Evolutionary conservation across 2,329 filamentous ascomycete genomes (phyloP).

Genomic region (Orbilia quercus): DNA sequence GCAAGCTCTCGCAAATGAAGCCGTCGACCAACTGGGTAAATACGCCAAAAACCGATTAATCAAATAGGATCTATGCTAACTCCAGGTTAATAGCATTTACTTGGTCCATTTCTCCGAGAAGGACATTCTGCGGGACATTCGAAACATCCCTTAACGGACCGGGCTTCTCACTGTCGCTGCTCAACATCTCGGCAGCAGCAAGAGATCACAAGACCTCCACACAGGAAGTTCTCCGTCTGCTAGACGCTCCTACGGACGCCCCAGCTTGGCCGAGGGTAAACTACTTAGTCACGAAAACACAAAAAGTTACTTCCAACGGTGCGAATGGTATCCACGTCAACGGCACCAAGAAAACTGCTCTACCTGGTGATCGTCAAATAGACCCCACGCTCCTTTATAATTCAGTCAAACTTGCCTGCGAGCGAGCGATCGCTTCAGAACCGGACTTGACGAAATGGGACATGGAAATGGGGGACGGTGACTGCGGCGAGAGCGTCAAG

Average conservation of each 20-base stretch:
- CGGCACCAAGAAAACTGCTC: slow-evolving; percentile 65
- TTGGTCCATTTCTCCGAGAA: slow-evolving; percentile 71
- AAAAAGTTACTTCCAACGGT: slow-evolving; percentile 61
- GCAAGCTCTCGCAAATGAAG: slow-evolving; percentile 77
- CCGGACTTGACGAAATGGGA: slow-evolving; percentile 75
- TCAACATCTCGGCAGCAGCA: slow-evolving; percentile 72
- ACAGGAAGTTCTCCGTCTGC: slow-evolving; percentile 70
- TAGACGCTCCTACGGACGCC: slow-evolving; percentile 76
- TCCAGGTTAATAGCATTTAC: slow-evolving; percentile 63
- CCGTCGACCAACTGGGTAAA: slow-evolving; percentile 70
- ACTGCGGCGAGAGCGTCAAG: slow-evolving; percentile 87
- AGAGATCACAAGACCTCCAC: slow-evolving; percentile 67
- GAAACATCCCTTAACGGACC: slow-evolving; percentile 78
- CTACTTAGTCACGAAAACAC: slow-evolving; percentile 67
- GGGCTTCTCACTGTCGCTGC: slow-evolving; percentile 76
- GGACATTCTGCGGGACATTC: slow-evolving; percentile 74
- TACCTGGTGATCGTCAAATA: slow-evolving; percentile 19
- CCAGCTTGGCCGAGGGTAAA: slow-evolving; percentile 75
- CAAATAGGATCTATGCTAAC: slow-evolving; percentile 9
- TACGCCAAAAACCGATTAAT: not conserved
- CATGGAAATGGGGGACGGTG: slow-evolving; percentile 88
- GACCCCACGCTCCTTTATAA: slow-evolving; percentile 65
- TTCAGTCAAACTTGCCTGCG: slow-evolving; percentile 68
- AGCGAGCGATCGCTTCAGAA: slow-evolving; percentile 72
- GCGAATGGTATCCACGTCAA: slow-evolving; percentile 64